Base-by-base conservation (phyloP, 805 yeast species). In the Isabelozyma rhagii region DNA sequence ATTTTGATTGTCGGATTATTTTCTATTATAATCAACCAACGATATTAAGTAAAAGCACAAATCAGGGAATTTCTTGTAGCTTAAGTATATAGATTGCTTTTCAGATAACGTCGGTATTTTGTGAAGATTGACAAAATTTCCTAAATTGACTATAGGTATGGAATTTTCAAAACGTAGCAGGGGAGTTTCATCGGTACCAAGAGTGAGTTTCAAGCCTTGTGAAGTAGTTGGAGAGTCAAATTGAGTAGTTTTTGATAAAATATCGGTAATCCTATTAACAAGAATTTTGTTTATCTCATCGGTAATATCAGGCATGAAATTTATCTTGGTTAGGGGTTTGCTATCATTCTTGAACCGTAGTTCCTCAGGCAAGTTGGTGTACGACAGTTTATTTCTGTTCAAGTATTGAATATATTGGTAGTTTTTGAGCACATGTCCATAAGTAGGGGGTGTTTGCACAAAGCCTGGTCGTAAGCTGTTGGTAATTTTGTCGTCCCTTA, bases 401-500 rank as follows among this genome's bases (percentile, higher is more conserved):
- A 39, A 39, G 15, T 11, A 47, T 28, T 10, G 40, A 18, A 43
- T 65, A 61, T 38, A 63, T 41, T 11, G 48, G 42, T n/a, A 39
- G 29, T 14, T 48, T 29, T 13, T 45, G 46, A 28, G 53, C 47
- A 10, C 48, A 34, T n/a, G 44, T 4, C 47, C 56, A 3, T 48
- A 47, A 34, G 53, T 43, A 25, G 47, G 51, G 10, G 49, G 43
- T 51, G 51, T 47, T 27, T 39, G 44, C 8, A 39, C 28, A 9
- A 39, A 31, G 15, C 21, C 21, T 10, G 41, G 21, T n/a, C 14
- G n/a, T 14, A 39, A 17, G 21, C 41, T 14, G 14, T 39, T 14
- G 9, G 21, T 39, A 4, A 39, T 4, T 11, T 14, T 8, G 10
- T 39, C 18, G 27, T 41, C 28, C 11, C 18, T 41, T 41, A 41